Evolutionary conservation across 2,329 filamentous ascomycete genomes (phyloP).

Genomic region (Teratosphaeriaceae sp.): DNA sequence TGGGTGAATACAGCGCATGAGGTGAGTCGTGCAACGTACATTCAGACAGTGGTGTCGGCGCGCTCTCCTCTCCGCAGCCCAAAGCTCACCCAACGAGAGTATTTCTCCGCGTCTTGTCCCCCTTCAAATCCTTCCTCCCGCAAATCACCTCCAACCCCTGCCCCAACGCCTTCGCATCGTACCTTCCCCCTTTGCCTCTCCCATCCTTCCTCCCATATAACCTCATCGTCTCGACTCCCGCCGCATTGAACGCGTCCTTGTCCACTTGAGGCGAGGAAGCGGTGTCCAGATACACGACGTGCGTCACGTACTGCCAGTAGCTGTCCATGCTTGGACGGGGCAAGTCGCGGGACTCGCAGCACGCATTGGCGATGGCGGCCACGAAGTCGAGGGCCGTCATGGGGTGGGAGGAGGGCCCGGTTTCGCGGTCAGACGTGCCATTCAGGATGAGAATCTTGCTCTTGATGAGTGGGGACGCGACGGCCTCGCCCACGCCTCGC

Average conservation of each 20-base stretch:
- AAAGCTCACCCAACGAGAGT: constrained; percentile 38
- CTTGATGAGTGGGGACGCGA: constrained; percentile 44
- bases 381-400: constrained; percentile 79
- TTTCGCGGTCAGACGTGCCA: constrained; percentile 77
- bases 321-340: constrained; percentile 33
- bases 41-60: no score
- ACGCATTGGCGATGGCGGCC: constrained; percentile 67
- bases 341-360: constrained; percentile 56
- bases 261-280: constrained; percentile 65
- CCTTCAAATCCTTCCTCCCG: constrained; percentile 54
- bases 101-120: constrained; percentile 51
- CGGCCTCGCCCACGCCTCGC: constrained; percentile 62
- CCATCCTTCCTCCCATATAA: constrained; percentile 64
- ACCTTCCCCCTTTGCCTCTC: constrained; percentile 52
- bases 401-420: constrained; percentile 58
- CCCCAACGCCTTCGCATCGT: constrained; percentile 67
- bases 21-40: no score
- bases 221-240: constrained; percentile 72
- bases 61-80: constrained; percentile 13
- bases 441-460: constrained; percentile 83
- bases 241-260: constrained; percentile 50
- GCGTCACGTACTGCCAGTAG: constrained; percentile 68
- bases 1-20: no score
- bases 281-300: constrained; percentile 73
- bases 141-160: constrained; percentile 74